phyloP scores from a whole-genome alignment of 2,329 filamentous ascomycete genomes.

The Salinomyces thailandicus region DNA sequence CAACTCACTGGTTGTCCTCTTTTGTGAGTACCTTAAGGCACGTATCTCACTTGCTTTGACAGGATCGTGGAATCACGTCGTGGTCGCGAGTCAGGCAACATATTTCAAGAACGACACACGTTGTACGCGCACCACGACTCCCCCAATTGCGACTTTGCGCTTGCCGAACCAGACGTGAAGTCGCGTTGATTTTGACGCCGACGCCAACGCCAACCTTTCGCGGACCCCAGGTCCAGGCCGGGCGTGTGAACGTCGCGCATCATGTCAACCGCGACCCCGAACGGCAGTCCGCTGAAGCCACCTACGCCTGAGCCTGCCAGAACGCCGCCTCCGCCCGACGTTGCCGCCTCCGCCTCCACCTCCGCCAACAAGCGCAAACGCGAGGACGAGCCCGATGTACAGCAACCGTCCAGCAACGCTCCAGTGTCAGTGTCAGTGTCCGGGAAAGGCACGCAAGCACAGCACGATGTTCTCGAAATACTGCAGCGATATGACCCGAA shows the following conservation, averaged over 20 bases:
- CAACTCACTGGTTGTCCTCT: not conserved
- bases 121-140: no score
- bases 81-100: no score
- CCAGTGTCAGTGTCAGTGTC: no score
- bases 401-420: no score
- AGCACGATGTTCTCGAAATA: slow-evolving; percentile 33
- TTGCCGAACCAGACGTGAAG: no score
- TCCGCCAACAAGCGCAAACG: slow-evolving; percentile 37
- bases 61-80: no score
- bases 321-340: slow-evolving; percentile 3
- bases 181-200: not conserved
- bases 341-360: slow-evolving; percentile 7
- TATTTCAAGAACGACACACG: no score
- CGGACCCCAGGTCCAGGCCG: slow-evolving; percentile 3
- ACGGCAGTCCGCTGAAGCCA: no score
- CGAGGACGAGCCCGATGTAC: slow-evolving; percentile 23
- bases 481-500: slow-evolving; percentile 36
- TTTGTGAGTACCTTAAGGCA: no score
- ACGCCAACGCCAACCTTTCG: not conserved
- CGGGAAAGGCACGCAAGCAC: slow-evolving; percentile 18
- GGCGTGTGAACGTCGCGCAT: slow-evolving; percentile 9
- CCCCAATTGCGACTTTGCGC: no score
- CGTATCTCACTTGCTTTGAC: no score
- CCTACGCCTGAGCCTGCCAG: no score
- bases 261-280: slow-evolving; percentile 9